Evolutionary conservation across 164 flowering plant species (phyloP).

Genomic region (Saururus chinensis): DNA sequence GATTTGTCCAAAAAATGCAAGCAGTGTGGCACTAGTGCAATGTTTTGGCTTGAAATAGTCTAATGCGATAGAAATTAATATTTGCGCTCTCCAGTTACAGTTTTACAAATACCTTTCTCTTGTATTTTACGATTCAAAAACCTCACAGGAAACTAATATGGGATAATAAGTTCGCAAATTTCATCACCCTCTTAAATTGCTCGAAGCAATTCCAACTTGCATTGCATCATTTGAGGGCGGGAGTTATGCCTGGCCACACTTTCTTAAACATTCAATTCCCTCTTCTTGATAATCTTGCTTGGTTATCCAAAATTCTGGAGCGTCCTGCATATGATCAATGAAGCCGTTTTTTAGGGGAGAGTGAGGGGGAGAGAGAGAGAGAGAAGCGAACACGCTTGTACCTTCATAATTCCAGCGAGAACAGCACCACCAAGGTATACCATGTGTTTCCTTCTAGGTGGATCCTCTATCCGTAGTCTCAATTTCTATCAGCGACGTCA

Average conservation of each 20-base stretch:
- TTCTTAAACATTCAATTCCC: conserved; percentile 71
- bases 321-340: conserved; percentile 48
- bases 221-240: neutral
- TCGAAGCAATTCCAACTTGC: too few species aligned
- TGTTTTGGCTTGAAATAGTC: too few species aligned
- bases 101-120: too few species aligned
- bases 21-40: too few species aligned
- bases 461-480: conserved; percentile 85
- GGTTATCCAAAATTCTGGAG: conserved; percentile 96
- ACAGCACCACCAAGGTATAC: conserved; percentile 98
- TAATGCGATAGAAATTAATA: too few species aligned
- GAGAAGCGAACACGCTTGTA: conserved; percentile 1
- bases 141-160: neutral
- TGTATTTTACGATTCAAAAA: neutral
- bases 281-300: conserved; percentile 89
- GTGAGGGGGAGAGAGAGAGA: neutral
- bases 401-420: conserved; percentile 98
- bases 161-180: neutral
- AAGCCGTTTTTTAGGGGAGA: neutral
- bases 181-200: too few species aligned
- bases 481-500: conserved; percentile 39
- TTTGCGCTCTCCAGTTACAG: too few species aligned
- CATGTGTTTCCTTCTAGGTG: conserved; percentile 97
- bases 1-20: too few species aligned
- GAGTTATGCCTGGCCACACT: conserved; percentile 66